Evolutionary conservation across 2,329 filamentous ascomycete genomes (phyloP).

Genomic region (Trichoderma harzianum): DNA sequence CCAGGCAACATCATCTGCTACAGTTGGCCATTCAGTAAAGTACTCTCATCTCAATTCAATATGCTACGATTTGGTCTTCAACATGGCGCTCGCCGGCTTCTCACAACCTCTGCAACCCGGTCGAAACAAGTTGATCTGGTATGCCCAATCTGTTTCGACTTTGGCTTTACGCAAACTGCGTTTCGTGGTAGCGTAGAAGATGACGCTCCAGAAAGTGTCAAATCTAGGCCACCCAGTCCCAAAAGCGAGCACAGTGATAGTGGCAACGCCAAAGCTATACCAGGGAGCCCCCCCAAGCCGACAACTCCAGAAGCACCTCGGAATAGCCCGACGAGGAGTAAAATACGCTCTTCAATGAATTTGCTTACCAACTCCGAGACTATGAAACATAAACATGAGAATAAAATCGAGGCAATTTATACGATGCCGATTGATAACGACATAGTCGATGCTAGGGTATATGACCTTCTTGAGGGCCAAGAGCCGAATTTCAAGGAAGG

Average conservation of each 20-base stretch:
- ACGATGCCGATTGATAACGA: slow-evolving; percentile 1
- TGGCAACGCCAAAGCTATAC: not conserved
- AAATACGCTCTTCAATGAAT: not conserved
- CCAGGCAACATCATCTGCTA: no score
- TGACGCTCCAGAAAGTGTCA: not conserved
- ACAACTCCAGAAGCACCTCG: not conserved
- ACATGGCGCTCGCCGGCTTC: not conserved
- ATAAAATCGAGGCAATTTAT: not conserved
- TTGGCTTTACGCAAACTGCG: slow-evolving; percentile 10
- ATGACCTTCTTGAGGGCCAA: not conserved
- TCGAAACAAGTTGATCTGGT: slow-evolving; percentile 8
- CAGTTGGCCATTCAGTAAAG: not conserved
- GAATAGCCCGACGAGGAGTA: not conserved
- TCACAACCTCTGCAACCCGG: not conserved
- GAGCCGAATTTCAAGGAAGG: not conserved
- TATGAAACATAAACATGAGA: slow-evolving; percentile 5
- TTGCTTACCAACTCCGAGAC: not conserved
- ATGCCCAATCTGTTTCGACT: slow-evolving; percentile 14
- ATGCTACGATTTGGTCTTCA: not conserved
- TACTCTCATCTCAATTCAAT: not conserved
- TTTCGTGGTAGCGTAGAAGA: not conserved
- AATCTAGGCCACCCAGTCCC: not conserved
- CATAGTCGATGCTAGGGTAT: not conserved
- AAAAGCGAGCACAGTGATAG: not conserved
- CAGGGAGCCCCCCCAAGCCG: not conserved